Evolutionary conservation across 2,329 filamentous ascomycete genomes (phyloP), one percentile per base, ranked within the genome.

Genomic region (Fusarium ambrosium): DNA sequence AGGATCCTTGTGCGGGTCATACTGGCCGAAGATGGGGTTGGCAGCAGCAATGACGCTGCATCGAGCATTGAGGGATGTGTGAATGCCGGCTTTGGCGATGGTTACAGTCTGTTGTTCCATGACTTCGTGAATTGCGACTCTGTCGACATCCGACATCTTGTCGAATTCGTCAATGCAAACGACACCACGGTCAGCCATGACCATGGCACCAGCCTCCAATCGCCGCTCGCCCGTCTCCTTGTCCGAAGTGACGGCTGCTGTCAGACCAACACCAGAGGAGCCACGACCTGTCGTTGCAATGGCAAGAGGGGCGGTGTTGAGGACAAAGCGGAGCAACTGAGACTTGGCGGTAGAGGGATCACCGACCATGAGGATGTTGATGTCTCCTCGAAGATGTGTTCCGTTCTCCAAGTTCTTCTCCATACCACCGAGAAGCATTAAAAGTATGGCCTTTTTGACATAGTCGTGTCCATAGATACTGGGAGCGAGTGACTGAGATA

Each of bases 101-200:
- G 97, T 99, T 70, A 99, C 97, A 0, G 97, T 99, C 85, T 99
- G 97, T 86, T 99, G 97, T 85, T 99, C 97, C 97, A 99, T 99
- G 76, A 99, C 97, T 94, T 99, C 97, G 90, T 99, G 97, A 78
- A 99, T 99, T 56, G 97, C 97, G 5, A 99, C 97, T 81, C 97
- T 92, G 84, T 99, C 97, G 68, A 98, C 93, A 81, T 99, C 97
- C 67, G 95, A 98, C 97, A 99, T 99, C 84, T 99, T 99, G 87
- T 99, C 97, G 78, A 99, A 99, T 81, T 99, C 97, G 82, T 99
- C 97, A 76, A 99, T 99, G 86, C 97, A 99, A 37, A 99, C 97
- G 13, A 99, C 96, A 77, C 97, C 97, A 73, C 97, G 93, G 82
- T 99, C 97, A 73, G 92, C 97, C 80, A 99, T 94, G 70, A 99